Evolutionary conservation across 805 yeast genomes (phyloP), one percentile per base, ranked within the genome.

Genomic region (Schwanniomyces occidentalis): DNA sequence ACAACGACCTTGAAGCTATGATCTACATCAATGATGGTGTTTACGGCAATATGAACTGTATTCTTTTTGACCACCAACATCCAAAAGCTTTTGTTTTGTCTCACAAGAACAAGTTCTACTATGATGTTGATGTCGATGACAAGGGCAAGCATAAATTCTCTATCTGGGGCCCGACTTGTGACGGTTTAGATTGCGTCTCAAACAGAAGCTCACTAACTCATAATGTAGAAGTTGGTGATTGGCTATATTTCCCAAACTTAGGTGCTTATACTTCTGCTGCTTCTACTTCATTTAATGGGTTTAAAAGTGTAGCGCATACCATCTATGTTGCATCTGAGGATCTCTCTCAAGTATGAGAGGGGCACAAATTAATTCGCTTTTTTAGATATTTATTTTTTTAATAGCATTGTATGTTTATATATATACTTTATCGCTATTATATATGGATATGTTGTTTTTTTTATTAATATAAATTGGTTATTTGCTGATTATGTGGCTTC

Each of bases 161-260:
- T 3, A 73, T 93, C 41, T 91, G 99, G 99, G 99, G 99, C 5
- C 99, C 98, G 28, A 91, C 98, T 13, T 91, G 99, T 65, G 99
- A 91, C 63, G 97, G 97, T 3, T 71, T 91, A 44, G 99, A 91
- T 60, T 84, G 95, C 58, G 78, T 91, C 38, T 58, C 84, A 13
- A 58, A 68, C 30, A 69, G 65, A 23, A 66, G 78, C 40, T 49
- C 47, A 22, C 68, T 91, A 51, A 69, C 80, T 13, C 69, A 74
- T 35, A 78, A 79, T 24, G 79, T 88, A 27, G 67, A 70, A 14
- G 82, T 85, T 27, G 98, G 97, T 6, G 98, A 91, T 58, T 91
- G 98, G 98, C 56, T 91, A 38, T 87, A 80, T 61, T 90, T 91
- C 64, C 71, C 81, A 20, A 71, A 80, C 46, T 60, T 85, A 38